Conservation (phyloP, 2,329 filamentous ascomycete species). For the Xylariaceae sp. region DNA sequence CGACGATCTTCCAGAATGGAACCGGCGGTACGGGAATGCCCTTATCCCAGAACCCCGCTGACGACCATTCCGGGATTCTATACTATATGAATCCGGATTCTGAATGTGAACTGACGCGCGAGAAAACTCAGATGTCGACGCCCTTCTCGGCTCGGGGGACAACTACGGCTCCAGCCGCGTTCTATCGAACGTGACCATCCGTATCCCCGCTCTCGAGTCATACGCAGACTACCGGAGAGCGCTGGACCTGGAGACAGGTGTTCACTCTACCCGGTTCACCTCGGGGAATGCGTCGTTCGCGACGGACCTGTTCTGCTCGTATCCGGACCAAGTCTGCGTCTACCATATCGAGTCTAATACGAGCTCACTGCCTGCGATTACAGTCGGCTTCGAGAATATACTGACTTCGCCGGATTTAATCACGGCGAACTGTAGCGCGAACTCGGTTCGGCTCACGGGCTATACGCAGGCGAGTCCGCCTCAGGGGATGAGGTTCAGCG, state of each 20-base stretch:
- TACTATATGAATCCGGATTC: too few relatives aligned
- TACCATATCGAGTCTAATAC: slow-evolving; percentile 23
- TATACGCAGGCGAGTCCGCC: slow-evolving; percentile 10
- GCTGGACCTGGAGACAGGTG: slow-evolving; percentile 40
- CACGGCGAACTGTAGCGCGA: not conserved
- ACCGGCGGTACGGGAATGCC: slow-evolving; percentile 36
- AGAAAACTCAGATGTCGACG: slow-evolving; percentile 6
- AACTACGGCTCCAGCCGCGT: slow-evolving; percentile 44
- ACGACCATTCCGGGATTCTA: not conserved
- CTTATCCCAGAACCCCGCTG: not conserved
- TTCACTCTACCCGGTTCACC: slow-evolving; percentile 32
- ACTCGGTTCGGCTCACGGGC: slow-evolving; percentile 9
- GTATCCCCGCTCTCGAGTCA: slow-evolving; percentile 29
- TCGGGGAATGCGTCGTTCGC: slow-evolving; percentile 31
- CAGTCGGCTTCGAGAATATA: slow-evolving; percentile 39
- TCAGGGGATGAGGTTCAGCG: slow-evolving; percentile 16
- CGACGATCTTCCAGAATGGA: slow-evolving; percentile 43
- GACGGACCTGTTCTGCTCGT: slow-evolving; percentile 41
- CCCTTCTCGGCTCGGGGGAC: slow-evolving; percentile 13
- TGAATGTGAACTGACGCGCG: not conserved
- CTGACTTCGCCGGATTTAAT: slow-evolving; percentile 21
- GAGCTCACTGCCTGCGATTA: slow-evolving; percentile 35
- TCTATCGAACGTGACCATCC: slow-evolving; percentile 41
- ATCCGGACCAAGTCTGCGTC: slow-evolving; percentile 34
- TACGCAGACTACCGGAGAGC: slow-evolving; percentile 20